Percentiles rank a stretch among this genome's conserved stretches.
phyloP scores from a whole-genome alignment of 2,329 filamentous ascomycete genomes.

The Monosporascus sp. region DNA sequence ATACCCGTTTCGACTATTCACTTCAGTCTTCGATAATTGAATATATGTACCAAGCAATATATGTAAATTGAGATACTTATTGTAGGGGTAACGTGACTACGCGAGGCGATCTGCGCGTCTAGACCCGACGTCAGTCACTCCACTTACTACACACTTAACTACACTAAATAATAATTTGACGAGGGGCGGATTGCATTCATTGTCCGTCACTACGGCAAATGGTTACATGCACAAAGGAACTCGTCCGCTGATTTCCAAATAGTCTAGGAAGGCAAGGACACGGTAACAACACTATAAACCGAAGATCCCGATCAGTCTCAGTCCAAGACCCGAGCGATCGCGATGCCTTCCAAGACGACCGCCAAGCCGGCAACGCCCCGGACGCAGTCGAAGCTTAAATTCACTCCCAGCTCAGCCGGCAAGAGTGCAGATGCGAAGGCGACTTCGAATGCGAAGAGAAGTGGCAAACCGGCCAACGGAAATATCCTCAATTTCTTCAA shows the following conservation, averaged over 20 bases:
- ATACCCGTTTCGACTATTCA: fast-evolving
- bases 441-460: slow-evolving; percentile 18
- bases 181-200: too few relatives aligned
- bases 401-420: slow-evolving; percentile 12
- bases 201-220: too few relatives aligned
- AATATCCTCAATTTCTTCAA: slow-evolving; percentile 74
- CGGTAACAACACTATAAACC: not conserved
- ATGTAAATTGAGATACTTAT: too few relatives aligned
- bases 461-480: slow-evolving; percentile 41
- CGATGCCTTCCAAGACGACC: slow-evolving; percentile 13
- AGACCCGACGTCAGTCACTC: not conserved
- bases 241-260: too few relatives aligned
- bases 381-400: slow-evolving; percentile 25
- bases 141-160: too few relatives aligned
- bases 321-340: not conserved
- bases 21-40: too few relatives aligned
- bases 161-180: too few relatives aligned
- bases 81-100: not conserved
- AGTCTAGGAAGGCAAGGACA: too few relatives aligned
- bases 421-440: slow-evolving; percentile 16
- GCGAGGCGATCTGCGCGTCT: not conserved
- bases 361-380: slow-evolving; percentile 17
- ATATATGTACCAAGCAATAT: not conserved
- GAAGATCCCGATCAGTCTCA: not conserved
- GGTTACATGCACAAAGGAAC: too few relatives aligned